These are phyloP conservation scores for Tylopilus sp. DNA, from an alignment of 768 basidiomycete species.

Conservation along the genomic window DNA sequence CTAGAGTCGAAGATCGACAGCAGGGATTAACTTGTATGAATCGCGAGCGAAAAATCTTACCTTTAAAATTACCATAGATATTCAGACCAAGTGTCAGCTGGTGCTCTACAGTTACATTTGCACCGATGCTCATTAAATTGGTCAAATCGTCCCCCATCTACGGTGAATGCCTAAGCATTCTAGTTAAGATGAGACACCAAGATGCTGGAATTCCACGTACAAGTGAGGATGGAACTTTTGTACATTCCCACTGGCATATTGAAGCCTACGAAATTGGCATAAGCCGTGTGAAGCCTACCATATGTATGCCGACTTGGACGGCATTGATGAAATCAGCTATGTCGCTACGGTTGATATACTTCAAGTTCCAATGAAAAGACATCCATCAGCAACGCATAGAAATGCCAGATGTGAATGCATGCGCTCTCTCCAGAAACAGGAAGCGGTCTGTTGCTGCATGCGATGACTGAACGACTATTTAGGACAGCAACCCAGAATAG, in stretches of 20 bases:
- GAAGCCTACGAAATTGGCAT: constrained; percentile 11
- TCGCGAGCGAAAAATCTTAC: neutral
- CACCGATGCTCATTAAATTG: constrained; percentile 24
- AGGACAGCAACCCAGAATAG: neutral
- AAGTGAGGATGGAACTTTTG: constrained; percentile 18
- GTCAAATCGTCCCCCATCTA: constrained; percentile 25
- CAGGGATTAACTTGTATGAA: neutral
- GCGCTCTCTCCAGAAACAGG: neutral
- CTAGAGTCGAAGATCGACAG: no score
- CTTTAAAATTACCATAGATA: constrained; percentile 23
- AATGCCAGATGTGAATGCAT: neutral
- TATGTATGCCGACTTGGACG: constrained; percentile 14
- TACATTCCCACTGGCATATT: constrained; percentile 21
- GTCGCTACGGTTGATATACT: constrained; percentile 17
- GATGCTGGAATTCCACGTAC: neutral
- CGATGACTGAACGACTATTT: neutral
- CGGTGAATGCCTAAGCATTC: constrained; percentile 14
- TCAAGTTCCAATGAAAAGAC: neutral
- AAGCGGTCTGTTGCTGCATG: neutral
- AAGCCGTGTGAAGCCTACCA: no score
- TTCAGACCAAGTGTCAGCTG: constrained; percentile 12
- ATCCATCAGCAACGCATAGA: no score
- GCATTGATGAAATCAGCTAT: constrained; percentile 20
- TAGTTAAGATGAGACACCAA: neutral
- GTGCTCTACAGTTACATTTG: constrained; percentile 11